Evolutionary conservation across 2,329 filamentous ascomycete species (phyloP).

Genomic region (Diplocarpon rosae): DNA sequence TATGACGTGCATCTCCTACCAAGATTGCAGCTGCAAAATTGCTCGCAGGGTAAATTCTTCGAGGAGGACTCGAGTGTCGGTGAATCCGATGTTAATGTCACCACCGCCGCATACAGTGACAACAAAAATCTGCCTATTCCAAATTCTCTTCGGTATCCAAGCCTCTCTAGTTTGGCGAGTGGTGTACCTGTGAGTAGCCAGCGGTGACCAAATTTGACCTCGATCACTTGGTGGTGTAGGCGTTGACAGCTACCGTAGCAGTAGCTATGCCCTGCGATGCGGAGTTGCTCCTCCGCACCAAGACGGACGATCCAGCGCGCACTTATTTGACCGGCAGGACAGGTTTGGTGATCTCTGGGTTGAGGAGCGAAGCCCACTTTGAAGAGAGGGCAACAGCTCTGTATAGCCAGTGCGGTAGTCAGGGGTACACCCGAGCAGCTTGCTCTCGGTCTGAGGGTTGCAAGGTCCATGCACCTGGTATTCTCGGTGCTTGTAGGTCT

Average conservation of each 20-base stretch:
- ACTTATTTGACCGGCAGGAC: constrained; percentile 37
- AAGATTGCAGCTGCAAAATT: too few relatives aligned
- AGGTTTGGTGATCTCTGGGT: constrained; percentile 21
- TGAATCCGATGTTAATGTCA: constrained; percentile 35
- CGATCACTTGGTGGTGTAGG: constrained; percentile 45
- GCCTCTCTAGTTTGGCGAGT: too few relatives aligned
- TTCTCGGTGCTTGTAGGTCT: neutral
- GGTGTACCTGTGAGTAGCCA: constrained; percentile 47
- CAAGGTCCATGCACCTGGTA: neutral
- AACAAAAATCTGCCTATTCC: constrained; percentile 53
- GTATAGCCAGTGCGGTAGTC: neutral
- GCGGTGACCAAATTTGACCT: constrained; percentile 47
- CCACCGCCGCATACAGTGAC: constrained; percentile 49
- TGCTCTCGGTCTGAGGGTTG: neutral
- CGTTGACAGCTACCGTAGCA: constrained; percentile 47
- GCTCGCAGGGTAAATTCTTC: too few relatives aligned
- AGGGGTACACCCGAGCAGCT: neutral
- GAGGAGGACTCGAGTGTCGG: constrained; percentile 32
- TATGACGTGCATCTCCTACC: too few relatives aligned
- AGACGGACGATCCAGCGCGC: constrained; percentile 47
- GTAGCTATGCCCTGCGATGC: constrained; percentile 45
- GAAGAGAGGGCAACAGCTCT: neutral
- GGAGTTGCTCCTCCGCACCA: constrained; percentile 50
- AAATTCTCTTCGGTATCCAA: neutral
- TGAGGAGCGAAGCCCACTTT: neutral